Evolutionary conservation across 2,329 filamentous ascomycete genomes (phyloP).

Genomic region (Fusarium pseudograminearum): DNA sequence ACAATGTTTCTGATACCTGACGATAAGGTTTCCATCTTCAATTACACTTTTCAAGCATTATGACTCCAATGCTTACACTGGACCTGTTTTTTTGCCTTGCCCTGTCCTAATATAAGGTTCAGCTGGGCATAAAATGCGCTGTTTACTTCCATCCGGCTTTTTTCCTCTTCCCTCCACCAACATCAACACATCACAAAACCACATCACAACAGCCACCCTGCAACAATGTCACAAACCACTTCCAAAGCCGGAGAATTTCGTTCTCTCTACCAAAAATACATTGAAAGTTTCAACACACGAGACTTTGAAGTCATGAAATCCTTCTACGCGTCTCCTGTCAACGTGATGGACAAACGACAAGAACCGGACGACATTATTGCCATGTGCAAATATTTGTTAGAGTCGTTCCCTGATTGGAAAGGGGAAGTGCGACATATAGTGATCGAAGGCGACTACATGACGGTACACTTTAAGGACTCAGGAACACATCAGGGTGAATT

Average conservation of each 20-base stretch:
- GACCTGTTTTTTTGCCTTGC: too few species aligned
- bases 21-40: too few species aligned
- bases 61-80: too few species aligned
- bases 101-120: too few species aligned
- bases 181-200: too few species aligned
- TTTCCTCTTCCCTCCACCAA: too few species aligned
- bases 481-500: conserved; percentile 9
- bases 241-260: background rate
- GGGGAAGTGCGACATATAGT: conserved; percentile 3
- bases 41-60: too few species aligned
- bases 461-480: conserved; percentile 2
- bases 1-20: too few species aligned
- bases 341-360: conserved; percentile 6
- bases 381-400: conserved; percentile 2
- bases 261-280: conserved; percentile 3
- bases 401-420: conserved; percentile 19
- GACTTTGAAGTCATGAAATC: conserved; percentile 2
- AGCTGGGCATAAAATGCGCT: too few species aligned
- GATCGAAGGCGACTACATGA: conserved; percentile 5
- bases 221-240: background rate
- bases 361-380: background rate
- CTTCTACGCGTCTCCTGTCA: conserved; percentile 10
- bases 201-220: too few species aligned
- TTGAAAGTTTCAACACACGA: conserved; percentile 15
- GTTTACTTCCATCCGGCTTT: too few species aligned